Evolutionary conservation across 768 basidiomycete species (phyloP), one percentile per base, ranked within the genome.

Genomic region (Candolleomyces eurysporus): DNA sequence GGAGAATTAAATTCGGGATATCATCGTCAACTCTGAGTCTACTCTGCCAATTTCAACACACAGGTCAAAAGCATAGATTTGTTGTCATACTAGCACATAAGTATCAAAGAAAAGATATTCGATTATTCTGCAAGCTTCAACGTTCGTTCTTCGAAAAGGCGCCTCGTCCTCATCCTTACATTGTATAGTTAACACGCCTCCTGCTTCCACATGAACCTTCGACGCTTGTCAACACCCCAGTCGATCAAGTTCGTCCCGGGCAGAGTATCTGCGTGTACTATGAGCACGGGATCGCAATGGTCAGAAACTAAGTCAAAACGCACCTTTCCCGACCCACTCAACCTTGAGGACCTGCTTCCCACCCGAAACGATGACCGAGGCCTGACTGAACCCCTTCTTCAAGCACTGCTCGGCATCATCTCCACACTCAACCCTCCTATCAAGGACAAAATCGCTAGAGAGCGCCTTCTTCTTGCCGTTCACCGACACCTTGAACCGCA

Each of bases 131-230:
- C 36, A 36, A 6, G 36, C 36, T 36, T 36, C 36, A 11, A 26
- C 26, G 26, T 26, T 26, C 26, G 26, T 26, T 26, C 26, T 36
- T 36, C 36, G 6, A 5, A 36, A 36, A 36, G 6, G 36, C 36
- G 11, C 36, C 36, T 11, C 11, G 36, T 8, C 36, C 8, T 6
- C 6, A 1, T 36, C 11, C 36, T 36, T 11, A 1, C 3, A 5
- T 11, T 11, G 11, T 11, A 11, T 5, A 36, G 36, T 11, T 48
- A 52, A 40, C 60, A 61, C 14, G 53, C 46, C 54, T 61, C 60
- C 36, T 61, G 60, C 60, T 61, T 61, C 60, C 60, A 61, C 60
- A 56, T 48, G 31, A 61, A 61, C 39, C 60, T 21, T 21, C 52
- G 52, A 43, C 21, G 32, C 19, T 53, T 39, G 16, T 57, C 45